Evolutionary conservation across 2,329 filamentous ascomycete genomes (phyloP).

Genomic region (Trichoderma hamatum): DNA sequence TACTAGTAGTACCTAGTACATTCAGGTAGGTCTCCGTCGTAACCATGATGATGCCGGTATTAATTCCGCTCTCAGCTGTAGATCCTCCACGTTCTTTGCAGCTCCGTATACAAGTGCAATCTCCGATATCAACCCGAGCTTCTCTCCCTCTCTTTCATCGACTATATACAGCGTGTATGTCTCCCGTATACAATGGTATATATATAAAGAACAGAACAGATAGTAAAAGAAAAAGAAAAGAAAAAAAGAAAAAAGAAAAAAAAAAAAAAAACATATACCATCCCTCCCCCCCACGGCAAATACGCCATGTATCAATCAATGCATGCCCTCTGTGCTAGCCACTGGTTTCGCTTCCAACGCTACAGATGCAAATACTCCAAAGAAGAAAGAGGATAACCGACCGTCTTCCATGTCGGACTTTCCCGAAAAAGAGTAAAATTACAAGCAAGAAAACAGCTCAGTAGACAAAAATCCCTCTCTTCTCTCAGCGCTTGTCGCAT

Average conservation of each 20-base stretch:
- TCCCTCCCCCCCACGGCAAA: not conserved
- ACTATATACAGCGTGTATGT: constrained; percentile 16
- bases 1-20: not conserved
- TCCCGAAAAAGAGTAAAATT: constrained; percentile 2
- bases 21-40: not conserved
- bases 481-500: not conserved
- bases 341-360: constrained; percentile 22
- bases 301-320: not conserved
- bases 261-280: not conserved
- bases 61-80: not conserved
- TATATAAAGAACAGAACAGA: constrained; percentile 2
- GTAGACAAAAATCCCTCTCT: not conserved
- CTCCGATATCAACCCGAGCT: not conserved
- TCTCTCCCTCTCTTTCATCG: not conserved
- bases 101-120: not conserved
- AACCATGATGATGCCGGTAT: not conserved
- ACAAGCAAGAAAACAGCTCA: not conserved
- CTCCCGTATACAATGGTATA: constrained; percentile 12
- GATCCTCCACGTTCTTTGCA: not conserved
- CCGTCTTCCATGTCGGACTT: not conserved
- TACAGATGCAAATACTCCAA: constrained; percentile 21
- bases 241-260: not conserved
- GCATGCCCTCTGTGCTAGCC: constrained; percentile 17
- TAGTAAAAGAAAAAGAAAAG: not conserved
- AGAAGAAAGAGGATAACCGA: not conserved